Evolutionary conservation across 192 early-diverging fungal genomes (phyloP).

Genomic region (Radiomyces spectabilis): DNA sequence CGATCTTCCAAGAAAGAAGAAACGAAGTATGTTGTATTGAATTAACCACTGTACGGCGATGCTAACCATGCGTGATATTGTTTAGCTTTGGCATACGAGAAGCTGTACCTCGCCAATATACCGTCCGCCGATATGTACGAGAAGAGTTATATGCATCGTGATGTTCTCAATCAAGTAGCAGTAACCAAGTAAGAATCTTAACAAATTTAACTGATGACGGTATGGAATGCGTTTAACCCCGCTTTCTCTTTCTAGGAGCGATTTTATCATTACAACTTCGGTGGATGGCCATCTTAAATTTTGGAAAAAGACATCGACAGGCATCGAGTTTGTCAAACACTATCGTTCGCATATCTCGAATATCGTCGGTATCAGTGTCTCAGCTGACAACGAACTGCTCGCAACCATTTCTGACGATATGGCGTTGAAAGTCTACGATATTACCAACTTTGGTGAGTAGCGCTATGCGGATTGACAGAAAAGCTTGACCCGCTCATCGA

Average conservation of each 20-base stretch:
- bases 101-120: conserved; percentile 69
- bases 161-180: conserved; percentile 71
- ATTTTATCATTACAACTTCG: conserved; percentile 93
- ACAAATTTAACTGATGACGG: neutral
- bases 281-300: conserved; percentile 97
- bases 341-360: conserved; percentile 78
- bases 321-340: conserved; percentile 98
- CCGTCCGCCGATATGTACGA: conserved; percentile 92
- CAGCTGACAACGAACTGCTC: conserved; percentile 71
- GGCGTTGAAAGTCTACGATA: conserved; percentile 89
- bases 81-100: conserved; percentile 58
- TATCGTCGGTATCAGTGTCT: conserved; percentile 49
- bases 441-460: conserved; percentile 83
- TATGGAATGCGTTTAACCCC: neutral
- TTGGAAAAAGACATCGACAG: conserved; percentile 91
- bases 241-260: conserved; percentile 50
- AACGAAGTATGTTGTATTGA: conserved; percentile 18
- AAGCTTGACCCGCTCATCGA: neutral
- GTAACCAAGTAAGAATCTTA: conserved; percentile 50
- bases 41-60: too few relatives aligned
- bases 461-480: too few relatives aligned
- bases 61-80: neutral
- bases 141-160: conserved; percentile 92
- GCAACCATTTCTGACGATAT: conserved; percentile 81
- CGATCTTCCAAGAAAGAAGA: conserved; percentile 26